phyloP scores from a whole-genome alignment of 1,139 yeast species.

The Saccharomycopsis hybrid region DNA sequence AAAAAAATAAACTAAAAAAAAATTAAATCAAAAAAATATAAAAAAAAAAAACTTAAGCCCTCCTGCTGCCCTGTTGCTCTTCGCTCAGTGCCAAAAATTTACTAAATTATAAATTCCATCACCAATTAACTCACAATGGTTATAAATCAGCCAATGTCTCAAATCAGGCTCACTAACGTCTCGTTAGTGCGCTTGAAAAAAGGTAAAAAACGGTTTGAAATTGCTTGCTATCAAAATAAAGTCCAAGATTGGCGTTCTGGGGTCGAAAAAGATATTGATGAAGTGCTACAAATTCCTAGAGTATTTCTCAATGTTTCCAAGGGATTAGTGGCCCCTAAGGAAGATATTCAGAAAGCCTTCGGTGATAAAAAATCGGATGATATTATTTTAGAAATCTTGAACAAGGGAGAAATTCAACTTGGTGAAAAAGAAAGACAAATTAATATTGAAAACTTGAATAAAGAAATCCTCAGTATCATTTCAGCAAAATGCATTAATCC shows the following conservation, averaged over 20 bases:
- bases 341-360: constrained; percentile 68
- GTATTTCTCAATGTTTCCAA: constrained; percentile 90
- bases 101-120: no score
- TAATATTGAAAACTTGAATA: constrained; percentile 66
- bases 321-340: constrained; percentile 89
- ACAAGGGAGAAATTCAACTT: constrained; percentile 88
- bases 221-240: constrained; percentile 94
- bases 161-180: constrained; percentile 86
- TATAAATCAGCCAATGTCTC: constrained; percentile 83
- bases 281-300: constrained; percentile 92
- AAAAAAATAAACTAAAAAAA: no score
- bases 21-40: no score
- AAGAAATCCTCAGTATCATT: constrained; percentile 76
- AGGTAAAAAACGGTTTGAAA: constrained; percentile 85
- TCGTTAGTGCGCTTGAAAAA: constrained; percentile 87
- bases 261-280: constrained; percentile 90
- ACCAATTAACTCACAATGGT: no score
- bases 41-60: no score
- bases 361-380: constrained; percentile 70
- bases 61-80: no score
- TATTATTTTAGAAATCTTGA: constrained; percentile 72
- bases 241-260: constrained; percentile 92
- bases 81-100: no score
- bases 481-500: constrained; percentile 93
- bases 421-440: constrained; percentile 89